Evolutionary conservation across 306 rosid species (phyloP), one percentile per base, ranked within the genome.

Genomic region (Citrullus colocynthis): DNA sequence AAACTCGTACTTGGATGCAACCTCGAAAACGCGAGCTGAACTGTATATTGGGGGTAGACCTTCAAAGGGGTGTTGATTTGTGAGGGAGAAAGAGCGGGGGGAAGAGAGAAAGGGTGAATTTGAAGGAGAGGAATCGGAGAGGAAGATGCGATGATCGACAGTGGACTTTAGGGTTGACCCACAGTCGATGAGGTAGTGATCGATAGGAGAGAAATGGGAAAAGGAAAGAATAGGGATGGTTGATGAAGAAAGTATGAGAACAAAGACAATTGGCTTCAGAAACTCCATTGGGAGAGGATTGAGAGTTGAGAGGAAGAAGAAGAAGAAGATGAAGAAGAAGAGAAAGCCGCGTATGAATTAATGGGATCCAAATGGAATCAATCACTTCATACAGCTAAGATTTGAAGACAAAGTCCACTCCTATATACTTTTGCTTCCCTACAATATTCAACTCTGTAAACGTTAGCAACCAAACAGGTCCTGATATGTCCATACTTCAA

Each of bases 131-230:
- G 83, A 76, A 37, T 94, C 97, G 5, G 90, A 82, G 48, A 85
- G 59, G 88, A 90, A 95, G 12, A 66, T 83, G 56, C 97, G 96
- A 77, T 82, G 37, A 75, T 90, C 82, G n/a, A 90, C 51, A 81
- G 81, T 77, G 82, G 91, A 82, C 36, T 82, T 64, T 4, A 13
- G 77, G 34, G 85, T 8, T 81, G 97, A 88, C 37, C 98, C 98
- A 83, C 93, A 90, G 69, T 95, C 84, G 91, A 92, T 10, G 89
- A 95, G 97, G 82, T 88, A 85, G 90, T 83, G 87, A 78, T 92
- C 97, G 63, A 80, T n/a, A 20, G 98, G 98, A 34, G 92, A 87
- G 87, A 92, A 92, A 64, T 66, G 56, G 64, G 79, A 20, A 86
- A 69, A 84, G 60, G 93, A 88, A 30, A 57, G 42, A 41, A 80